These are phyloP conservation scores for Lanzia echinophila DNA, from an alignment of 2,329 filamentous ascomycete species.

Conservation along the genomic window DNA sequence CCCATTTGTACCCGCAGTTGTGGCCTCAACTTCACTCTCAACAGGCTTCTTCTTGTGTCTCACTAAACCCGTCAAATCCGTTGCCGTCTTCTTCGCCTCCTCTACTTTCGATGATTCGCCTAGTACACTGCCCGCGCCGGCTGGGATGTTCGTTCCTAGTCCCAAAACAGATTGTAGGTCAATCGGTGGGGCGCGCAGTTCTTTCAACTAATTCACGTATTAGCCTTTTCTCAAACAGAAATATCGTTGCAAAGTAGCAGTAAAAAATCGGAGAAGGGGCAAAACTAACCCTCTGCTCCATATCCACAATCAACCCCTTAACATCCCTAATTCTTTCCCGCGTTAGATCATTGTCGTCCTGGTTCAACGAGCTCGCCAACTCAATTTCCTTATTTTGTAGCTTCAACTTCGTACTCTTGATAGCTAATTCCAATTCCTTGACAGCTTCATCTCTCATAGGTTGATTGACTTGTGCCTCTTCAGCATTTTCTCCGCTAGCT, in stretches of 20 bases:
- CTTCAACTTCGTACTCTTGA: constrained; percentile 65
- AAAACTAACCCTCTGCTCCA: constrained; percentile 42
- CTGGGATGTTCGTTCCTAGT: constrained; percentile 30
- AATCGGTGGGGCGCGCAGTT: constrained; percentile 58
- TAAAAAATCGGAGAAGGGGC: too few relatives aligned
- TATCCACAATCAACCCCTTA: constrained; percentile 71
- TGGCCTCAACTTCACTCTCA: constrained; percentile 25
- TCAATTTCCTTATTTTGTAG: constrained; percentile 63
- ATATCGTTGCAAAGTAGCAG: not conserved
- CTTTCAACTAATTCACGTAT: constrained; percentile 47
- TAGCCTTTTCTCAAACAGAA: constrained; percentile 6
- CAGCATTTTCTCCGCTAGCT: constrained; percentile 31
- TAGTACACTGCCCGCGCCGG: constrained; percentile 44
- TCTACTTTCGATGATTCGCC: constrained; percentile 61
- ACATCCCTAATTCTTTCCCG: constrained; percentile 62
- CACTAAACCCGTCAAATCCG: constrained; percentile 64
- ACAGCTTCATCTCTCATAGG: constrained; percentile 64
- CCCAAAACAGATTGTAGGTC: constrained; percentile 51
- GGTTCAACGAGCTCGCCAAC: constrained; percentile 53
- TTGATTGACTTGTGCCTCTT: constrained; percentile 54
- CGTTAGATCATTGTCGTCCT: constrained; percentile 60
- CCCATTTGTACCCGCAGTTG: constrained; percentile 34
- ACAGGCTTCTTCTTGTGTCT: constrained; percentile 52
- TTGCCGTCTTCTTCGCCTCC: constrained; percentile 57
- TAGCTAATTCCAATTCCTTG: constrained; percentile 65